These are phyloP conservation scores for Stachybotrys elegans DNA, from an alignment of 2,329 filamentous ascomycete genomes.

Conservation along the genomic window DNA sequence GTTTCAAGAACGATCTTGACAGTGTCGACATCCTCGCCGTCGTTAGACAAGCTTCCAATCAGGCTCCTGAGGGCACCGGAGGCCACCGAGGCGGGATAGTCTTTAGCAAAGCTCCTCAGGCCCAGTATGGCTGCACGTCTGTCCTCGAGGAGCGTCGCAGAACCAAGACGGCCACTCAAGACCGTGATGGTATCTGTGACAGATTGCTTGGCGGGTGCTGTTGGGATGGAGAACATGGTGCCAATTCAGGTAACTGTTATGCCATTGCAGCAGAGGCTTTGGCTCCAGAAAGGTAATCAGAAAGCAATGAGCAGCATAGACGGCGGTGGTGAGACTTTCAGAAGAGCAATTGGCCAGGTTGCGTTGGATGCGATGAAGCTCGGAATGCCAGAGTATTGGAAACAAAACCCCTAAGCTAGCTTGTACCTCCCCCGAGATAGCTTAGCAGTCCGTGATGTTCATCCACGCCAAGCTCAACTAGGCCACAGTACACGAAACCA, in stretches of 20 bases:
- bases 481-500: no score
- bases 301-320: no score
- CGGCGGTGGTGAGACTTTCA: no score
- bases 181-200: conserved; percentile 91
- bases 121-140: conserved; percentile 89
- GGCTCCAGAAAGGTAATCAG: no score
- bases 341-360: no score
- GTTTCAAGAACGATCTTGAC: conserved; percentile 95
- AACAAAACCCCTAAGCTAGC: no score
- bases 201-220: conserved; percentile 89
- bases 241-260: conserved; percentile 14
- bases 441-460: no score
- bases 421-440: no score
- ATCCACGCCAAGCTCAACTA: no score
- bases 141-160: conserved; percentile 89
- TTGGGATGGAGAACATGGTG: conserved; percentile 59
- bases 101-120: conserved; percentile 90
- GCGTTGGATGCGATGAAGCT: no score
- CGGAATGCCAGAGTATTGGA: no score
- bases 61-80: conserved; percentile 86
- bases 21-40: conserved; percentile 93
- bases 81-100: conserved; percentile 92
- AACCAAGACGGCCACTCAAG: conserved; percentile 79
- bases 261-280: no score
- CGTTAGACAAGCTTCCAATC: conserved; percentile 78